These are phyloP conservation scores for Myxozyma neotropica DNA, from an alignment of 805 yeast genomes.

Conservation along the genomic window DNA sequence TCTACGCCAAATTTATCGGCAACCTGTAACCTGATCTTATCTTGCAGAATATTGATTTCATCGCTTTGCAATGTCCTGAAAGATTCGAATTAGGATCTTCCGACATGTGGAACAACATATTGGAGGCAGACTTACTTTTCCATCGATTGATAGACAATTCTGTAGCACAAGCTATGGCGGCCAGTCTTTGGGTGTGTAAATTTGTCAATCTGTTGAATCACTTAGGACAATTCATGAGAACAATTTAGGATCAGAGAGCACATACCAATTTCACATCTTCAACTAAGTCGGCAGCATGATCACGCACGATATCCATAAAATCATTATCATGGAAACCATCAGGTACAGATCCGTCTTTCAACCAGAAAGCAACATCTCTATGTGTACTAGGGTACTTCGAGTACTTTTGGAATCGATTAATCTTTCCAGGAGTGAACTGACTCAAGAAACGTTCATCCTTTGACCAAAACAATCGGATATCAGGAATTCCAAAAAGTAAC, in stretches of 20 bases:
- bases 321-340: constrained; percentile 75
- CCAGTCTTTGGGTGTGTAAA: constrained; percentile 84
- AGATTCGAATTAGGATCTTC: neutral
- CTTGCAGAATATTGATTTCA: constrained; percentile 78
- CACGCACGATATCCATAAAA: constrained; percentile 87
- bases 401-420: constrained; percentile 78
- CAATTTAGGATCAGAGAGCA: neutral
- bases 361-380: constrained; percentile 93
- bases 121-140: constrained; percentile 46
- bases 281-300: constrained; percentile 79
- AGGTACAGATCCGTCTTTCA: constrained; percentile 48
- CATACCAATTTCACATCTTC: constrained; percentile 68
- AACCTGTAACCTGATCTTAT: constrained; percentile 62
- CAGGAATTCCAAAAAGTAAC: constrained; percentile 93
- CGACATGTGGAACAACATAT: neutral
- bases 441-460: constrained; percentile 69
- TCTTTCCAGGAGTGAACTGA: constrained; percentile 69
- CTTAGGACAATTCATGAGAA: no score
- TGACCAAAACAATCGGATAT: constrained; percentile 92
- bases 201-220: constrained; percentile 58
- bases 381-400: constrained; percentile 86
- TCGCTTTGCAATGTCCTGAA: constrained; percentile 75
- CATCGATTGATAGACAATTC: constrained; percentile 94
- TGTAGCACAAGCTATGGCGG: constrained; percentile 76
- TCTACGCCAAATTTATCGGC: constrained; percentile 28